Percentiles rank a stretch among this genome's conserved stretches.
Evolutionary conservation across 2,329 filamentous ascomycete genomes (phyloP).

Genomic region (Ophidiomyces ophidiicola): DNA sequence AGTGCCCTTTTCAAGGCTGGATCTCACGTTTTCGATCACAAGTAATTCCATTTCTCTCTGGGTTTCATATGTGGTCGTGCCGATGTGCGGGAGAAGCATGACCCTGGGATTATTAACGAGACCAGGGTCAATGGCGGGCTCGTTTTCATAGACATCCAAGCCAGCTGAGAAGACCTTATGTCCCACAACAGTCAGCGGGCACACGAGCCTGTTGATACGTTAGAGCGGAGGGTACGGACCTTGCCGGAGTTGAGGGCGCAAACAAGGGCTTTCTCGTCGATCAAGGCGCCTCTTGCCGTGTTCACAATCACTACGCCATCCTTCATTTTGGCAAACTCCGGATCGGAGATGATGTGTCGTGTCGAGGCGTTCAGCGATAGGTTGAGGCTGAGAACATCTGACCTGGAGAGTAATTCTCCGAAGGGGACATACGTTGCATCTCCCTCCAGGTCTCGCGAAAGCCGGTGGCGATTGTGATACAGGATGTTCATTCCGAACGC

Average conservation of each 20-base stretch:
- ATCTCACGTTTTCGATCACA: constrained; percentile 46
- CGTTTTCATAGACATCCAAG: constrained; percentile 38
- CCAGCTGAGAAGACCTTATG: constrained; percentile 34
- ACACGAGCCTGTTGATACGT: background rate
- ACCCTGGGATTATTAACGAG: constrained; percentile 33
- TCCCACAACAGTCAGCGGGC: background rate
- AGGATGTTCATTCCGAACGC: constrained; percentile 38
- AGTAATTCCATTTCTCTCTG: constrained; percentile 51
- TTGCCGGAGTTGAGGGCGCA: constrained; percentile 35
- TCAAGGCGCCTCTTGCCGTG: constrained; percentile 24
- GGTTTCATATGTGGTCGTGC: constrained; percentile 48
- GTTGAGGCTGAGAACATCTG: constrained; percentile 38
- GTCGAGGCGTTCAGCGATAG: constrained; percentile 35
- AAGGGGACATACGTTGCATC: constrained; percentile 36
- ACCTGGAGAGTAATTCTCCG: constrained; percentile 34
- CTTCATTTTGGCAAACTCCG: constrained; percentile 32
- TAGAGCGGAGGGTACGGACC: constrained; percentile 18
- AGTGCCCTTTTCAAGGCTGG: constrained; percentile 44
- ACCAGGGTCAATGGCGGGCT: constrained; percentile 38
- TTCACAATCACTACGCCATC: constrained; percentile 27
- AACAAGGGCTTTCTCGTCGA: constrained; percentile 37
- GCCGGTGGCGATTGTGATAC: constrained; percentile 36
- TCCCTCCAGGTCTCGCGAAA: constrained; percentile 30
- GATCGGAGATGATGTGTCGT: constrained; percentile 35
- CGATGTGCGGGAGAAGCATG: constrained; percentile 50